Percentiles rank a stretch among this genome's conserved stretches.
These are phyloP conservation scores for Plenodomus tracheiphilus DNA, from an alignment of 2,329 filamentous ascomycete genomes.

Conservation along the genomic window DNA sequence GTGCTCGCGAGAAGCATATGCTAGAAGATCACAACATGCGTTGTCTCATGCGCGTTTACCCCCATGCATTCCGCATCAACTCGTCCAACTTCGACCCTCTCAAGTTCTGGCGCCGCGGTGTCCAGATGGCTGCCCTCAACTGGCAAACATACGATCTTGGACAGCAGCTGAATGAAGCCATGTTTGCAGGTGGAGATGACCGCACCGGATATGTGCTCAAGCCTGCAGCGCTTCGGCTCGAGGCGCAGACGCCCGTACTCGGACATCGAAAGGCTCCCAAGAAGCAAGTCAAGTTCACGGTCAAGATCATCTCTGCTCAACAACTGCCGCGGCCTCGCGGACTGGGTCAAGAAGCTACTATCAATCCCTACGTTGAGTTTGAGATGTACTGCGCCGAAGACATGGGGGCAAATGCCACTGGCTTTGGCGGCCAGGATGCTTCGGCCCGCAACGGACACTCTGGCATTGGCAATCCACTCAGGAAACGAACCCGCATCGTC, in stretches of 20 bases:
- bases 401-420: constrained; percentile 74
- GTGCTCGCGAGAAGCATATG: constrained; percentile 73
- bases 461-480: constrained; percentile 72
- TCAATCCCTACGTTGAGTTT: constrained; percentile 93
- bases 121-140: constrained; percentile 97
- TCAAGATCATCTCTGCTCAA: constrained; percentile 91
- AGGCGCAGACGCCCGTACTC: constrained; percentile 42
- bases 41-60: constrained; percentile 87
- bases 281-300: constrained; percentile 80
- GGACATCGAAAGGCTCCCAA: constrained; percentile 70
- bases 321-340: constrained; percentile 83
- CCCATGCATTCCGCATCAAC: constrained; percentile 75
- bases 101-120: constrained; percentile 89
- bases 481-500: constrained; percentile 77
- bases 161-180: constrained; percentile 95
- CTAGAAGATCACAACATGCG: constrained; percentile 89
- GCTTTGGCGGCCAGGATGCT: constrained; percentile 67
- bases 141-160: constrained; percentile 98
- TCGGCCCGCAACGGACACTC: constrained; percentile 66
- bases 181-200: constrained; percentile 91
- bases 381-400: constrained; percentile 95
- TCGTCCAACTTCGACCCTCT: constrained; percentile 96
- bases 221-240: constrained; percentile 74
- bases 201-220: constrained; percentile 92
- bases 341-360: constrained; percentile 70